Base-by-base conservation (phyloP, 78 protist species). In the Abeoforma whisleri region DNA sequence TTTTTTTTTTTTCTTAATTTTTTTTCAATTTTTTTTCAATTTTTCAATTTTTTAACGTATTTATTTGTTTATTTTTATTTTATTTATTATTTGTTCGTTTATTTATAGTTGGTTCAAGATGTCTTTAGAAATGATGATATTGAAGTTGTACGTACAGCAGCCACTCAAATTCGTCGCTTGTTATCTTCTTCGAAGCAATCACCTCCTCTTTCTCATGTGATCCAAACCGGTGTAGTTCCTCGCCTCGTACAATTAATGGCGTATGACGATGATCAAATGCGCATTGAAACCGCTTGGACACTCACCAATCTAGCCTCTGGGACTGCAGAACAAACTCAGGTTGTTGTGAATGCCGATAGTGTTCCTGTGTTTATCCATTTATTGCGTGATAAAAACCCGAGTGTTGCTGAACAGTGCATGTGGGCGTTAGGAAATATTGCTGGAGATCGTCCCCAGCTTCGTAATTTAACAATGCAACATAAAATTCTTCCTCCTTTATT, bases 371-470 rank as follows among this genome's bases (percentile, higher is more conserved):
- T 97, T 72, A 91, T 96, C 48, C 79, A 76, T 57, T 90, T 97
- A 40, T 90, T 97, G 38, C 22, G 35, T n/a, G 86, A 93, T 39
- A 89, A 79, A 31, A 48, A 68, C 84, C 92, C 89, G 36, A 97
- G 95, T 38, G 97, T 96, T 36, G 76, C 35, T 16, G 5, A 19
- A 5, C 83, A 77, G 91, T 88, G 95, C 37, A 92, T 95, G 5
- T 96, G 99, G 99, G 98, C 98, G 8, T 89, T 97, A 0, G 99
- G 99, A 69, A 97, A 97, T 92, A 96, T 97, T 39, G 99, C 99
- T 16, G 99, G 99, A 40, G 99, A 97, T 87, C 80, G 89, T 16
- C 48, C 92, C 30, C 68, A 84, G 82, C 91, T 87, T 86, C 93
- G 99, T 33, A 97, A 97, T 84, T 70, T 80, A 34, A 95, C 96